These are phyloP conservation scores for Dipodascopsis uninucleata DNA, from an alignment of 805 yeast species.

Conservation along the genomic window DNA sequence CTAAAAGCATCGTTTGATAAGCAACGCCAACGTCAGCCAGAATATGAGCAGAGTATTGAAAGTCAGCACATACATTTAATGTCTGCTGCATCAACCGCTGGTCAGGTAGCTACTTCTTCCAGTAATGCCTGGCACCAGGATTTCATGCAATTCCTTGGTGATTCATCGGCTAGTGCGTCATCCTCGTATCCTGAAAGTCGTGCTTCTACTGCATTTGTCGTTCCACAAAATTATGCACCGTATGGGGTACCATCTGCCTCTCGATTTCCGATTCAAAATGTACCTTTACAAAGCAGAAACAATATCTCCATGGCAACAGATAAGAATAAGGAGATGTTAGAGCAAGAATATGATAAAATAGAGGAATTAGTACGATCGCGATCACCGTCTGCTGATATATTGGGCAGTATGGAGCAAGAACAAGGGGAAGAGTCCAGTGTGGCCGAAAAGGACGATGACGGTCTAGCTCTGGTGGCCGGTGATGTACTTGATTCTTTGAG, in stretches of 20 bases:
- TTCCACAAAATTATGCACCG: too few species aligned
- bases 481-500: conserved; percentile 23
- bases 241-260: too few species aligned
- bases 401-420: not conserved
- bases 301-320: not conserved
- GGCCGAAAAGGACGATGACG: conserved; percentile 20
- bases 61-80: too few species aligned
- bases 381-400: not conserved
- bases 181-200: too few species aligned
- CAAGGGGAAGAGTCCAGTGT: not conserved
- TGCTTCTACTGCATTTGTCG: too few species aligned
- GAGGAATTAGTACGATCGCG: not conserved
- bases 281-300: too few species aligned
- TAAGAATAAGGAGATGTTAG: not conserved
- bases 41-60: too few species aligned
- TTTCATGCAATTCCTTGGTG: conserved; percentile 17
- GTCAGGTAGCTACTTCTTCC: too few species aligned
- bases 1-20: too few species aligned
- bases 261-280: too few species aligned
- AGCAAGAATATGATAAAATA: not conserved
- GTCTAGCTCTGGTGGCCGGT: conserved; percentile 29
- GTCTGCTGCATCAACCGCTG: too few species aligned
- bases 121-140: conserved; percentile 24
- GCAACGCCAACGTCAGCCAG: too few species aligned
- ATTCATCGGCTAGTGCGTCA: conserved; percentile 1